Evolutionary conservation across 805 yeast species (phyloP).

Genomic region (Kluyveromyces nonfermentans): DNA sequence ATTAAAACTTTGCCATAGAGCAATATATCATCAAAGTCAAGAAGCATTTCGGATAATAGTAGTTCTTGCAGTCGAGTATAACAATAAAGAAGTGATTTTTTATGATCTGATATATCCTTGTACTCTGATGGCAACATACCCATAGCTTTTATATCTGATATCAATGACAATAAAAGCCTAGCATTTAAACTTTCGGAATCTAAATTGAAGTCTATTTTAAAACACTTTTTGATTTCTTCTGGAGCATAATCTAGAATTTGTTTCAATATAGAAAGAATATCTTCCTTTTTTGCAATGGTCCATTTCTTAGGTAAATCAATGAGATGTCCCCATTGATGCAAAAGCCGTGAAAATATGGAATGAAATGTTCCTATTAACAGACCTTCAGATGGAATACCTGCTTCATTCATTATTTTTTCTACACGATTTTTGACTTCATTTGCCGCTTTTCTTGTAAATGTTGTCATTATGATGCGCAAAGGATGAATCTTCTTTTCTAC

Average conservation of each 20-base stretch:
- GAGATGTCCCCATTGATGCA: conserved; percentile 45
- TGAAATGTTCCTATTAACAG: conserved; percentile 85
- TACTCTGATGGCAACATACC: conserved; percentile 40
- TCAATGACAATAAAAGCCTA: conserved; percentile 24
- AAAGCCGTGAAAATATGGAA: conserved; percentile 60
- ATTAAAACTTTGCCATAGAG: conserved; percentile 45
- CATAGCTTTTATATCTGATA: conserved; percentile 48
- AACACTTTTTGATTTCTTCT: not conserved
- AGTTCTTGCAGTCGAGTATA: conserved; percentile 46
- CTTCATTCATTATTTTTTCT: conserved; percentile 25
- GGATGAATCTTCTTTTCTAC: conserved; percentile 46
- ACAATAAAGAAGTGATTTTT: conserved; percentile 30
- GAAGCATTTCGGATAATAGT: conserved; percentile 33
- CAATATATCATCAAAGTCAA: conserved; percentile 83
- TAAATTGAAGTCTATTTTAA: conserved; percentile 22
- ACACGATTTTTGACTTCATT: conserved; percentile 70
- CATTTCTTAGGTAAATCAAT: conserved; percentile 38
- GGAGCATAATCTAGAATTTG: conserved; percentile 28
- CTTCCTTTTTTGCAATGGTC: conserved; percentile 58
- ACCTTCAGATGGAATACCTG: conserved; percentile 29
- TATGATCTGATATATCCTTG: conserved; percentile 16
- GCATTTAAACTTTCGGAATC: conserved; percentile 23
- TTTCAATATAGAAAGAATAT: conserved; percentile 31
- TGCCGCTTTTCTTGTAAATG: conserved; percentile 92
- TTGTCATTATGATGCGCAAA: conserved; percentile 64